phyloP scores from a whole-genome alignment of 805 yeast genomes.

The Metschnikowia corniflorae region DNA sequence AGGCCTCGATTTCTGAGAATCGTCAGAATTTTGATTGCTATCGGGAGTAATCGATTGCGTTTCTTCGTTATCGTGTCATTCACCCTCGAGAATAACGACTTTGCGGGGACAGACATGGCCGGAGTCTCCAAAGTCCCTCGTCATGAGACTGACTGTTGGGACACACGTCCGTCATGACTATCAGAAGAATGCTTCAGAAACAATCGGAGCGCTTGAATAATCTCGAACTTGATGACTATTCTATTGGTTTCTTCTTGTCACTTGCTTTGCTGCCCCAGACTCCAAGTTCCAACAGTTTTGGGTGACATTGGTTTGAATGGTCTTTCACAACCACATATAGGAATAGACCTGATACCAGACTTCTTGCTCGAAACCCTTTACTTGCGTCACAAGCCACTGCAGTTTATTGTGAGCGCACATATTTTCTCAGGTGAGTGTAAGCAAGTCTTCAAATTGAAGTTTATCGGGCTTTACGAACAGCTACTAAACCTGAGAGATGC shows the following conservation, averaged over 20 bases:
- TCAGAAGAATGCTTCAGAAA: too few species aligned
- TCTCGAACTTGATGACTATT: too few species aligned
- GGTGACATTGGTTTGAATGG: conserved; percentile 20
- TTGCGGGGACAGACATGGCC: too few species aligned
- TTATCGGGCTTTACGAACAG: conserved; percentile 27
- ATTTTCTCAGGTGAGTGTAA: conserved; percentile 26
- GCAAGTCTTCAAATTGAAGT: conserved; percentile 28
- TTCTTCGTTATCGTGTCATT: too few species aligned
- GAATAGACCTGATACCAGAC: conserved; percentile 25
- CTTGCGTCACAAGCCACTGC: conserved; percentile 19
- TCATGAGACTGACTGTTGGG: too few species aligned
- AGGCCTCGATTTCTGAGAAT: too few species aligned
- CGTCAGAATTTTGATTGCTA: too few species aligned
- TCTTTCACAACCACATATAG: conserved; percentile 7
- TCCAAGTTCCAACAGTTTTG: conserved; percentile 23
- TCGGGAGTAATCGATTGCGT: too few species aligned
- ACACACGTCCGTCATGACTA: too few species aligned
- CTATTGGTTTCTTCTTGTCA: conserved; percentile 25
- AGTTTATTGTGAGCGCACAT: conserved; percentile 27
- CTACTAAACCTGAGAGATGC: conserved; percentile 22
- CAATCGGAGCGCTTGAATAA: too few species aligned
- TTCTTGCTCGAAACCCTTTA: conserved; percentile 26
- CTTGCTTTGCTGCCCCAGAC: conserved; percentile 28
- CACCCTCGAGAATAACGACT: too few species aligned
- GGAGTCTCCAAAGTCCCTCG: too few species aligned